These are phyloP conservation scores for Podila epicladia DNA, from an alignment of 192 early-diverging fungal genomes.

Conservation along the genomic window DNA sequence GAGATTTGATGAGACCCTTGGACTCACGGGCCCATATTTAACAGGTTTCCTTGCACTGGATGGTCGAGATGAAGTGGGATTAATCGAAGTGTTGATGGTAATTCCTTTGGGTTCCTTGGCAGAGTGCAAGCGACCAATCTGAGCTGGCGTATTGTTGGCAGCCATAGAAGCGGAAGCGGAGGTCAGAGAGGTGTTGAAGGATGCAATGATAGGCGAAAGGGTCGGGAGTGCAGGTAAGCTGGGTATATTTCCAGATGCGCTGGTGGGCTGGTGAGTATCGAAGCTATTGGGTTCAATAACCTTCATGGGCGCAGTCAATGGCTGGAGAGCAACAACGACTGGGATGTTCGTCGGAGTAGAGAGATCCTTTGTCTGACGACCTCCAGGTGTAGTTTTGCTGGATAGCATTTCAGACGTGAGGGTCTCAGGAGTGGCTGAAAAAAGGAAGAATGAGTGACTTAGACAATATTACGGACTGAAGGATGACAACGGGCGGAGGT, in stretches of 20 bases:
- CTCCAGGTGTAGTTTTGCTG: no score
- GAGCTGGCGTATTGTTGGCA: neutral
- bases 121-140: neutral
- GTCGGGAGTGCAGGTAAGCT: neutral
- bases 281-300: neutral
- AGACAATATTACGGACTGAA: no score
- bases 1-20: neutral
- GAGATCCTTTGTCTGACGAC: no score
- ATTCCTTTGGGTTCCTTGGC: neutral
- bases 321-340: no score
- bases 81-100: neutral
- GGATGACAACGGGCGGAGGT: no score
- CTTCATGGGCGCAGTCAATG: neutral
- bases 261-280: neutral
- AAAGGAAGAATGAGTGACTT: no score
- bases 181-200: neutral
- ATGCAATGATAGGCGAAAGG: neutral
- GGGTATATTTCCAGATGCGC: neutral
- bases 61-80: neutral
- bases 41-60: conserved; percentile 2
- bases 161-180: neutral
- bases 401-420: no score
- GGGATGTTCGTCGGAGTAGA: no score
- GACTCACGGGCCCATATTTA: neutral
- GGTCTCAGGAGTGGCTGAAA: no score